phyloP scores from a whole-genome alignment of 257 asterid species.

The Rhazya stricta region DNA sequence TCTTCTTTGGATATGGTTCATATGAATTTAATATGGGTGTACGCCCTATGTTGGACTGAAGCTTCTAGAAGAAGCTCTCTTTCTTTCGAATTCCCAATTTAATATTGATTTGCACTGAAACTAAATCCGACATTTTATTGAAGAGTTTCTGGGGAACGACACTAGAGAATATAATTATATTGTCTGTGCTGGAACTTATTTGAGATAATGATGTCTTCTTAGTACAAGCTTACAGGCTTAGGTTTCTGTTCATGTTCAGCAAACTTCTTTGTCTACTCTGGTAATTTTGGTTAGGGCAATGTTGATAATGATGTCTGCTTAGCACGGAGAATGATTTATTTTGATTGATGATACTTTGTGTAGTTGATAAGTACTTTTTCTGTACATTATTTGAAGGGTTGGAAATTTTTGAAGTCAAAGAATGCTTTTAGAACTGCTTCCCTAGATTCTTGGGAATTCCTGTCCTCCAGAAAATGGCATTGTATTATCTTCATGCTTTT shows the following conservation, averaged over 20 bases:
- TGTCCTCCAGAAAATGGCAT: background rate
- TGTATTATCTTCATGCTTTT: background rate
- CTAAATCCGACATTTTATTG: background rate
- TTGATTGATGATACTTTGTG: background rate
- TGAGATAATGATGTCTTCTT: no score
- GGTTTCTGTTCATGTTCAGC: background rate
- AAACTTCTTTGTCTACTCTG: background rate
- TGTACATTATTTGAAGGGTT: background rate
- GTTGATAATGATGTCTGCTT: no score
- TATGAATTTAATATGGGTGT: background rate
- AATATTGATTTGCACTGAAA: background rate
- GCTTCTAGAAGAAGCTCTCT: background rate
- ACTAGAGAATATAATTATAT: background rate
- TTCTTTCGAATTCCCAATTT: background rate
- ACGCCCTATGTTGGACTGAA: background rate
- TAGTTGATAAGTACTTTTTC: background rate
- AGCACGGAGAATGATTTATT: background rate
- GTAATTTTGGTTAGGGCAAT: background rate
- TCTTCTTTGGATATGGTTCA: background rate
- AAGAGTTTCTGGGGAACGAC: background rate
- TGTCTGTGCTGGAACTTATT: background rate
- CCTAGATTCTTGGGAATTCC: background rate
- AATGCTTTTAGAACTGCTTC: background rate
- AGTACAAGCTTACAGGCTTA: background rate
- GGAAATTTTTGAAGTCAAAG: background rate